Conservation (phyloP, 208 protist genomes). For the Crithidia sp. region DNA sequence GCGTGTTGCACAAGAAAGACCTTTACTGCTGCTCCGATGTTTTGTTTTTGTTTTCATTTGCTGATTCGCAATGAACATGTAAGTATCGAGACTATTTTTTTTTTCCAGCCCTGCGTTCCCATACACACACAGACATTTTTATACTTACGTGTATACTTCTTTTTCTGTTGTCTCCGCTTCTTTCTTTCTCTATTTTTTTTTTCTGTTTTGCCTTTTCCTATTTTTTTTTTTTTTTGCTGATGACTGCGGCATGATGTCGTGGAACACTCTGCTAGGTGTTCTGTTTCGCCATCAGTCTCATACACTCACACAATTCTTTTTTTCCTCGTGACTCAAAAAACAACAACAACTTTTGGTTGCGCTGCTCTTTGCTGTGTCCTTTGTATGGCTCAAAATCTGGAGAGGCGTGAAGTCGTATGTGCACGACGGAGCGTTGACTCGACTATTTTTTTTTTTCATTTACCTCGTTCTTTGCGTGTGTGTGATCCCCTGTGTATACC, state of each 20-base stretch:
- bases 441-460: no score
- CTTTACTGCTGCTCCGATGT: not conserved
- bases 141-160: not conserved
- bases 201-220: conserved; percentile 16
- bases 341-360: no score
- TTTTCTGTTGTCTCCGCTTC: not conserved
- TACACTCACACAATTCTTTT: no score
- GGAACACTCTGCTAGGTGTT: not conserved
- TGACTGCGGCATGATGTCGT: not conserved
- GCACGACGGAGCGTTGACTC: no score
- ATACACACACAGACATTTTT: no score
- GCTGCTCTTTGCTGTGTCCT: no score
- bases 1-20: not conserved
- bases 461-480: no score
- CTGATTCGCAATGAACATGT: not conserved
- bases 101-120: not conserved
- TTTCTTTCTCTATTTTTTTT: conserved; percentile 2
- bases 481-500: no score
- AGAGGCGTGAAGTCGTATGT: no score
- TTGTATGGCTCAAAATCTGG: no score
- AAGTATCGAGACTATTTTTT: not conserved
- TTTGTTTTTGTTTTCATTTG: conserved; percentile 12
- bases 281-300: not conserved
- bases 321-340: no score
- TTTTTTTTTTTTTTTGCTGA: not conserved